Conservation (phyloP, 106 monocot genomes). For the Cymbidium sinense region DNA sequence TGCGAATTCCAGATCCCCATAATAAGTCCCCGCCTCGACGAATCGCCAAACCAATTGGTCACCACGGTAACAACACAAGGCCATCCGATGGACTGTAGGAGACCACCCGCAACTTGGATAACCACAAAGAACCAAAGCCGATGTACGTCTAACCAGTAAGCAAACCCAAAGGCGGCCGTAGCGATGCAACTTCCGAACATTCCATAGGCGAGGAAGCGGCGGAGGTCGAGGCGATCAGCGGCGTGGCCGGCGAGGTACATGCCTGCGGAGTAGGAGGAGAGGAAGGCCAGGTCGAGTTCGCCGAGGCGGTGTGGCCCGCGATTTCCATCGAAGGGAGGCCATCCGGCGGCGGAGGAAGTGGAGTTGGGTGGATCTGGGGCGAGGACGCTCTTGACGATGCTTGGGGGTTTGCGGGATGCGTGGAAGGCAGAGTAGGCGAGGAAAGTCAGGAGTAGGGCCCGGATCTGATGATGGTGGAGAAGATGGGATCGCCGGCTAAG, state of each 20-base stretch:
- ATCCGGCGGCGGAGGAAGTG: conserved; percentile 18
- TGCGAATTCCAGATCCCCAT: conserved; percentile 98
- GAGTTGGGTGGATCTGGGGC: conserved; percentile 19
- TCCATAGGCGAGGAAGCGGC: conserved; percentile 49
- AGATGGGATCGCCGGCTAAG: background rate
- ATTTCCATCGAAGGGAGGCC: conserved; percentile 62
- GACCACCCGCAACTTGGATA: conserved; percentile 51
- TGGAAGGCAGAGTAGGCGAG: conserved; percentile 83
- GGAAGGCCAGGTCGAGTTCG: conserved; percentile 92
- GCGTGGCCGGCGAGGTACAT: conserved; percentile 80
- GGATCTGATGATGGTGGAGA: background rate
- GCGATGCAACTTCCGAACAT: conserved; percentile 48
- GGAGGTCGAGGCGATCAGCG: conserved; percentile 68
- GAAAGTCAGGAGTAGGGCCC: conserved; percentile 69
- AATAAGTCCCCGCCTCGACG: conserved; percentile 49
- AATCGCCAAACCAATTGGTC: conserved; percentile 83
- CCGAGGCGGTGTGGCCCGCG: conserved; percentile 81
- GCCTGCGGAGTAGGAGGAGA: conserved; percentile 60
- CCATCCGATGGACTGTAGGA: conserved; percentile 78
- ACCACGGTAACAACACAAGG: conserved; percentile 90
- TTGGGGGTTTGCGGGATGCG: conserved; percentile 93
- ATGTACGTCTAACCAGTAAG: conserved; percentile 53
- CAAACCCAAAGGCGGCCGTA: conserved; percentile 43
- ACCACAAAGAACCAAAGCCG: conserved; percentile 42
- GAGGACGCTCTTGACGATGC: conserved; percentile 82